Conservation (phyloP, 2,329 filamentous ascomycete species). For the Raffaelea ambrosiae region DNA sequence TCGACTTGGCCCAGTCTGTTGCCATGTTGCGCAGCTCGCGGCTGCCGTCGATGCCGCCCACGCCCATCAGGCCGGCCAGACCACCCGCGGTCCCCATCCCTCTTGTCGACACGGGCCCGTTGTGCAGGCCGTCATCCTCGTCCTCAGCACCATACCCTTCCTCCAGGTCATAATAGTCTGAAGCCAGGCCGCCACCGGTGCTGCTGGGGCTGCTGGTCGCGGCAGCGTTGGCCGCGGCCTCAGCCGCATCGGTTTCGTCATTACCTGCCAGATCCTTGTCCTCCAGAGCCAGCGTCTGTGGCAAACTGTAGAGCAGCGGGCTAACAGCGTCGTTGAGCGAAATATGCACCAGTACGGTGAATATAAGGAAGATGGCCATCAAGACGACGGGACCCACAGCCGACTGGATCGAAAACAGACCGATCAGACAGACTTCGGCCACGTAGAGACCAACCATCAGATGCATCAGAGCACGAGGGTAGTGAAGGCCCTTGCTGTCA, state of each 20-base stretch:
- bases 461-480: slow-evolving; percentile 82
- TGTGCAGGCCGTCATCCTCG: slow-evolving; percentile 22
- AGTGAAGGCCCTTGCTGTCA: slow-evolving; percentile 83
- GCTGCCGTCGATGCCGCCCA: slow-evolving; percentile 18
- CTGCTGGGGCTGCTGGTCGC: neutral
- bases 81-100: neutral
- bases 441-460: slow-evolving; percentile 75
- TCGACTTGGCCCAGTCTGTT: slow-evolving; percentile 14
- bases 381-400: slow-evolving; percentile 63
- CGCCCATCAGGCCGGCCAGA: neutral
- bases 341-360: slow-evolving; percentile 69
- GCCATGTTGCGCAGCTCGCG: slow-evolving; percentile 17
- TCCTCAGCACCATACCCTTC: slow-evolving; percentile 25
- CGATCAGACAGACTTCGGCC: slow-evolving; percentile 69
- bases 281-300: slow-evolving; percentile 49
- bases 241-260: slow-evolving; percentile 8
- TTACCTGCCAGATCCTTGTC: slow-evolving; percentile 18
- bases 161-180: slow-evolving; percentile 22
- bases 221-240: neutral
- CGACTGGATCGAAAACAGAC: slow-evolving; percentile 65
- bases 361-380: slow-evolving; percentile 67
- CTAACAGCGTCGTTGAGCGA: slow-evolving; percentile 60
- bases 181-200: slow-evolving; percentile 15
- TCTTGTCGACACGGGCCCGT: slow-evolving; percentile 7
- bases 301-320: slow-evolving; percentile 64